These are phyloP conservation scores for Akanthomyces lecanii DNA, from an alignment of 2,329 filamentous ascomycete genomes.

Conservation along the genomic window DNA sequence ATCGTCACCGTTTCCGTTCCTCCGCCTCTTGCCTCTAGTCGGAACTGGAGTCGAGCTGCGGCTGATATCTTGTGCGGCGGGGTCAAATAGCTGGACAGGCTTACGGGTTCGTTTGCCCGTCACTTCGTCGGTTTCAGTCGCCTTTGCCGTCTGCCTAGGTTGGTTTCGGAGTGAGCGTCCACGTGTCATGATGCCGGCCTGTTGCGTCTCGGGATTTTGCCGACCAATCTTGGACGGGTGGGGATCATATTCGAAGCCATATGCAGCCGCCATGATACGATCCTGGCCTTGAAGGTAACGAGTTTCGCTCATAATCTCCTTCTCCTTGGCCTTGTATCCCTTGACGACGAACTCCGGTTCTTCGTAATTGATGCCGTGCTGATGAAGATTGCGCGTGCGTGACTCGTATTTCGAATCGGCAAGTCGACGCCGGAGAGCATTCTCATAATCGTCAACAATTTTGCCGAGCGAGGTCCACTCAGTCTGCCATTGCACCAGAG, in stretches of 20 bases:
- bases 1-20: constrained; percentile 28
- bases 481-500: constrained; percentile 48
- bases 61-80: constrained; percentile 47
- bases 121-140: constrained; percentile 50
- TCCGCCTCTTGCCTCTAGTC: constrained; percentile 30
- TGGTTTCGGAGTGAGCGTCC: constrained; percentile 52
- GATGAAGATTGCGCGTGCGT: constrained; percentile 38
- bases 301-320: constrained; percentile 41
- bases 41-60: constrained; percentile 48
- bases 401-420: constrained; percentile 47
- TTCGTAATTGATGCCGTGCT: constrained; percentile 40
- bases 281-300: constrained; percentile 51
- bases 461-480: constrained; percentile 50
- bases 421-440: constrained; percentile 46
- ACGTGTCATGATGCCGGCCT: constrained; percentile 46
- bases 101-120: constrained; percentile 52
- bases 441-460: constrained; percentile 54
- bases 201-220: constrained; percentile 55
- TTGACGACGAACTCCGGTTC: constrained; percentile 52
- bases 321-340: constrained; percentile 46
- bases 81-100: constrained; percentile 47
- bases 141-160: constrained; percentile 54
- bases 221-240: constrained; percentile 53
- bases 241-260: constrained; percentile 58
- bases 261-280: constrained; percentile 54